Evolutionary conservation across 805 yeast genomes (phyloP).

Genomic region (Yamadazyma laniorum): DNA sequence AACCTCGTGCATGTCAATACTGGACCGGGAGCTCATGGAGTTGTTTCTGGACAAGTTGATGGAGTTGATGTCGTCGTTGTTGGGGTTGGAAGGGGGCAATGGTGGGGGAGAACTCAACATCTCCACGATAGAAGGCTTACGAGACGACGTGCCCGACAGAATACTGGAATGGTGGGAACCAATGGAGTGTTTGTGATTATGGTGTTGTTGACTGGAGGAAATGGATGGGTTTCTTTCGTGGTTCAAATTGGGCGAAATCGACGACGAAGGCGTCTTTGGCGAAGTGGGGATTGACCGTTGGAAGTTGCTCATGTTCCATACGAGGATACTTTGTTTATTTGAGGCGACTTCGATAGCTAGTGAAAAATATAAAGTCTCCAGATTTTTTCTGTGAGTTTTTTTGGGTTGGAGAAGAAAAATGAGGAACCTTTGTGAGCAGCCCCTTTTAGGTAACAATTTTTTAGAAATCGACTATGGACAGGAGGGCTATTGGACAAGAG

Average conservation of each 20-base stretch:
- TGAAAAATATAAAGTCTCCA: background rate
- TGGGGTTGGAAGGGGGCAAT: conserved; percentile 40
- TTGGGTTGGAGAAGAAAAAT: background rate
- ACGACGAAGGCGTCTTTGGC: conserved; percentile 4
- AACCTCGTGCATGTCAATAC: conserved; percentile 70
- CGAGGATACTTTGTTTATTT: too few relatives aligned
- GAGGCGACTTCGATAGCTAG: too few relatives aligned
- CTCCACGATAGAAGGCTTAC: conserved; percentile 70
- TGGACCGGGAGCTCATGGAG: conserved; percentile 23
- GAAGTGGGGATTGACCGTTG: conserved; percentile 11
- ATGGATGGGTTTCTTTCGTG: conserved; percentile 1
- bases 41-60: conserved; percentile 39
- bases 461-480: too few relatives aligned
- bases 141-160: conserved; percentile 17
- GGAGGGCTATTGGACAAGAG: too few relatives aligned
- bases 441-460: background rate
- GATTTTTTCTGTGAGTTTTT: background rate
- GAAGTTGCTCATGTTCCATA: conserved; percentile 10
- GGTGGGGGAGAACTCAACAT: conserved; percentile 76
- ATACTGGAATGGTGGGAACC: background rate
- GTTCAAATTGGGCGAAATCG: background rate
- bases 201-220: background rate
- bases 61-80: conserved; percentile 38
- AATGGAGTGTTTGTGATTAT: conserved; percentile 2
- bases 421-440: background rate